Conservation (phyloP, 208 protist genomes). For the Wallacemonas sp. region DNA sequence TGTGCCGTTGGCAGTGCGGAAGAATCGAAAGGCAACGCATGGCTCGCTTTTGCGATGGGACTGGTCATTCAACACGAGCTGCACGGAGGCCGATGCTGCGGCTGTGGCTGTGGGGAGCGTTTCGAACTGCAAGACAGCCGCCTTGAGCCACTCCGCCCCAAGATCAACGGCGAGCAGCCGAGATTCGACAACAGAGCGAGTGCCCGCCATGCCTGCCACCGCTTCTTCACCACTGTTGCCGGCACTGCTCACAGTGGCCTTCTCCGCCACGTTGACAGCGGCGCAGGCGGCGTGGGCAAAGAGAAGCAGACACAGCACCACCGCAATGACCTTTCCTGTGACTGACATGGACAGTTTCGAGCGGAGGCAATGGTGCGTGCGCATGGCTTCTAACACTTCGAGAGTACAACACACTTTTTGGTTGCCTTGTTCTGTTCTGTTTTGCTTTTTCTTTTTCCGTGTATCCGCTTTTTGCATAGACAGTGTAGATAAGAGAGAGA, state of each 20-base stretch:
- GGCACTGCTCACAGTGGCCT: too few relatives aligned
- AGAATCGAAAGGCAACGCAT: constrained; percentile 86
- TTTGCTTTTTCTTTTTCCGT: neutral
- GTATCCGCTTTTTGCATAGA: neutral
- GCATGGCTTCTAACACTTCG: too few relatives aligned
- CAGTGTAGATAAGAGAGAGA: neutral
- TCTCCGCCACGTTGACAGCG: too few relatives aligned
- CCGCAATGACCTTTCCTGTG: too few relatives aligned
- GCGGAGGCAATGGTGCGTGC: too few relatives aligned
- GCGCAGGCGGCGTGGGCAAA: neutral
- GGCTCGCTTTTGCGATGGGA: constrained; percentile 89
- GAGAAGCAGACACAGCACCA: neutral
- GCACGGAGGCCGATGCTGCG: constrained; percentile 22
- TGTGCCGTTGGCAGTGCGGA: constrained; percentile 21
- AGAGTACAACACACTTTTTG: too few relatives aligned
- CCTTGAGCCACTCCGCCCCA: constrained; percentile 51
- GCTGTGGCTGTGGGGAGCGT: constrained; percentile 15
- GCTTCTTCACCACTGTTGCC: too few relatives aligned
- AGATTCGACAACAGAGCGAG: constrained; percentile 25
- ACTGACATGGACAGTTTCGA: too few relatives aligned
- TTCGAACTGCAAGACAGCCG: constrained; percentile 22
- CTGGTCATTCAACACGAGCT: constrained; percentile 93
- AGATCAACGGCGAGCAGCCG: constrained; percentile 67
- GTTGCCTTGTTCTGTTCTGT: neutral
- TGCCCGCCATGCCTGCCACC: neutral